Evolutionary conservation across 2,329 filamentous ascomycete species (phyloP).

Genomic region (Keithomyces neogunnii): DNA sequence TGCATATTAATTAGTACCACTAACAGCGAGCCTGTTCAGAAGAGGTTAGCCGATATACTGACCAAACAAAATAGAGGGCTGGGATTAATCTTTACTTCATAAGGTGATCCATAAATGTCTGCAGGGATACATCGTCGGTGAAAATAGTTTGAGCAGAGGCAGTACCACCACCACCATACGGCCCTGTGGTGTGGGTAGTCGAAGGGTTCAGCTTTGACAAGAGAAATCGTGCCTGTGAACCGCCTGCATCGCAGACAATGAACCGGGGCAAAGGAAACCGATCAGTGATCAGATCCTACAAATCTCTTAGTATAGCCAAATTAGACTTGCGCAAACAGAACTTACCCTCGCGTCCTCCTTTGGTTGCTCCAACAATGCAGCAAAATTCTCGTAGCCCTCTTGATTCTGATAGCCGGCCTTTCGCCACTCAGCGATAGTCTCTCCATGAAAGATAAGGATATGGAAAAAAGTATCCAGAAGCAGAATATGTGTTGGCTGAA

Average conservation of each 20-base stretch:
- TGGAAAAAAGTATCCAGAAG: constrained; percentile 99
- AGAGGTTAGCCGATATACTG: constrained; percentile 9
- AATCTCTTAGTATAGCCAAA: constrained; percentile 12
- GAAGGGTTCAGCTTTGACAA: constrained; percentile 96
- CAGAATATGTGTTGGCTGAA: constrained; percentile 87
- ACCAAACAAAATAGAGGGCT: not conserved
- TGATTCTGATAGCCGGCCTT: constrained; percentile 98
- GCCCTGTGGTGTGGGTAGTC: constrained; percentile 88
- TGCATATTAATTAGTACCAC: constrained; percentile 47
- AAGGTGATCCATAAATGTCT: constrained; percentile 98
- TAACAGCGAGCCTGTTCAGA: constrained; percentile 46
- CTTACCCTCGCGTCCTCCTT: constrained; percentile 92
- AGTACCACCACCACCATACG: constrained; percentile 77
- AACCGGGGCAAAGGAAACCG: constrained; percentile 97
- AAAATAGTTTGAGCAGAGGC: constrained; percentile 97
- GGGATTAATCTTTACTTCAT: constrained; percentile 68
- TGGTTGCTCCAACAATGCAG: constrained; percentile 75
- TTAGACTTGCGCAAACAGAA: constrained; percentile 9
- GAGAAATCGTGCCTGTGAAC: constrained; percentile 93
- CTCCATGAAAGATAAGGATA: constrained; percentile 97
- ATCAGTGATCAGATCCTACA: constrained; percentile 87
- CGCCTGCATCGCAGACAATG: constrained; percentile 97
- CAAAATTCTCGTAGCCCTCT: constrained; percentile 97
- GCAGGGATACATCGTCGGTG: constrained; percentile 94
- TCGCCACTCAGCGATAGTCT: constrained; percentile 95